Base-by-base conservation (phyloP, 139 green algal genomes). In the Chlamydomonas sphaeroides region DNA sequence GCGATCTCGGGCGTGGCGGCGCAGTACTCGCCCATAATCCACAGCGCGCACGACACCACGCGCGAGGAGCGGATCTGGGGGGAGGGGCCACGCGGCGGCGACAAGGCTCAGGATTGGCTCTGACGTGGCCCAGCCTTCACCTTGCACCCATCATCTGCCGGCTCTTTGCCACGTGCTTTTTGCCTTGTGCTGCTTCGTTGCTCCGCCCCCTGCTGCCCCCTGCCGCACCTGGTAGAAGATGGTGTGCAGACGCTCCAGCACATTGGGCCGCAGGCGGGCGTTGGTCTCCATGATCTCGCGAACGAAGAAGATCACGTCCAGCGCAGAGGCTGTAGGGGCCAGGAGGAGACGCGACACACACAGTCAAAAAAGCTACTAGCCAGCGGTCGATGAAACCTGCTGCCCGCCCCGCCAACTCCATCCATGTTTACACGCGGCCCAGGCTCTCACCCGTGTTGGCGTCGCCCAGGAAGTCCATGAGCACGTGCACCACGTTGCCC, bases 391-490 rank as follows among this genome's bases (percentile, higher is more conserved):
- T n/a, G n/a, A n/a, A n/a, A n/a, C n/a, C n/a, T n/a, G n/a, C n/a
- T n/a, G n/a, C n/a, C n/a, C n/a, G n/a, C n/a, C n/a, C n/a, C n/a
- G n/a, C n/a, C n/a, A n/a, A n/a, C n/a, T n/a, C n/a, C n/a, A n/a
- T n/a, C n/a, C n/a, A n/a, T n/a, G n/a, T n/a, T n/a, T n/a, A n/a
- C n/a, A n/a, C n/a, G n/a, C n/a, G n/a, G n/a, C n/a, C 45, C 53
- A n/a, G 11, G n/a, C 26, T 5, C 74, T 48, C 41, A 73, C 65
- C 73, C 1, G 72, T 65, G 73, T 63, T n/a, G 86, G 49, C 59
- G 74, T 98, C 95, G 15, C 94, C 94, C 72, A 99, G 87, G 91
- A 99, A 99, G 87, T 99, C 97, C 96, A 98, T 98, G 21, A 99
- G 91, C 68, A 99, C 86, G 88, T 98, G 93, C 72, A 99, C 93